These are phyloP conservation scores for Plasmopara viticola DNA, from an alignment of 352 stramenopile genomes.

Conservation along the genomic window DNA sequence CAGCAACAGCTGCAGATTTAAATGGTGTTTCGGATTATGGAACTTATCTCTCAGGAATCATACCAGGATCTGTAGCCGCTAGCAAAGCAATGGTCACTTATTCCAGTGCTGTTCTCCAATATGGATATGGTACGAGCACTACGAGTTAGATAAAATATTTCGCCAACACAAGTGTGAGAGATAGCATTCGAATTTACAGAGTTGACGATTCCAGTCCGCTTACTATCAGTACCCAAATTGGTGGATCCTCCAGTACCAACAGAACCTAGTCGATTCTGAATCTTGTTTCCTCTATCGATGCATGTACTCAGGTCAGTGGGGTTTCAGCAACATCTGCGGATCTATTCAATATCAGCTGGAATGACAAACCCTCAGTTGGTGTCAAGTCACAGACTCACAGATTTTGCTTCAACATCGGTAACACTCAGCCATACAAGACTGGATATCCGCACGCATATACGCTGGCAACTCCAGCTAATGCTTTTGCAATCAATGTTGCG, in stretches of 20 bases:
- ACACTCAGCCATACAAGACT: slow-evolving; percentile 13
- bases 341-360: slow-evolving; percentile 15
- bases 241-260: slow-evolving; percentile 1
- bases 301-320: background rate
- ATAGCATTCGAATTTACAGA: slow-evolving; percentile 1
- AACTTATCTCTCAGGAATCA: too few relatives aligned
- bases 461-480: slow-evolving; percentile 1
- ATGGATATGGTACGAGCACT: background rate
- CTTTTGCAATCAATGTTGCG: slow-evolving; percentile 3
- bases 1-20: background rate
- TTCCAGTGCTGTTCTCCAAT: too few relatives aligned
- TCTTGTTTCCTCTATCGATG: slow-evolving; percentile 2
- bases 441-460: slow-evolving; percentile 14
- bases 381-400: slow-evolving; percentile 16
- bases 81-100: too few relatives aligned
- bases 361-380: slow-evolving; percentile 11
- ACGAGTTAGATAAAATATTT: background rate
- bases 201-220: slow-evolving; percentile 2
- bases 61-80: too few relatives aligned
- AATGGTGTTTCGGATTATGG: too few relatives aligned
- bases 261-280: slow-evolving; percentile 2
- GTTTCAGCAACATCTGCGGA: too few relatives aligned
- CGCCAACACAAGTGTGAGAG: background rate
- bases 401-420: slow-evolving; percentile 22
- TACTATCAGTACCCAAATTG: slow-evolving; percentile 1